phyloP scores from a whole-genome alignment of 768 basidiomycete genomes.

The Pleurotus eryngii region DNA sequence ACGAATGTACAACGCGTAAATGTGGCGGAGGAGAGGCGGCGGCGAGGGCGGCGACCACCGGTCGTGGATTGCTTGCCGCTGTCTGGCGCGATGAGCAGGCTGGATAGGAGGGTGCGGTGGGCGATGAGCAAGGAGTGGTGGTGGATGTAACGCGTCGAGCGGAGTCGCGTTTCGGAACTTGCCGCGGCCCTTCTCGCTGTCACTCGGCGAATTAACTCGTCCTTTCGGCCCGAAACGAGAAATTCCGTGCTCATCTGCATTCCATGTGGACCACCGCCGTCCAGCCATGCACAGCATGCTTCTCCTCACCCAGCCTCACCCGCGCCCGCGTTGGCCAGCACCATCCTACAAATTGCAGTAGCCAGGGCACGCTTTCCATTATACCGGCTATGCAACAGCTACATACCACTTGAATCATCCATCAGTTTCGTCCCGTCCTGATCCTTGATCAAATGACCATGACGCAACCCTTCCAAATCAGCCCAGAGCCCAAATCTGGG shows the following conservation, averaged over 20 bases:
- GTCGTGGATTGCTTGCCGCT: constrained; percentile 22
- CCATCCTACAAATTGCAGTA: background rate
- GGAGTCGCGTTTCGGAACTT: constrained; percentile 8
- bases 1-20: constrained; percentile 17
- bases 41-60: constrained; percentile 28
- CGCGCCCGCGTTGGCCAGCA: background rate
- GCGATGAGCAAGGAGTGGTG: constrained; percentile 26
- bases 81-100: constrained; percentile 25
- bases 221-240: constrained; percentile 4
- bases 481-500: background rate
- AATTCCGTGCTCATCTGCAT: constrained; percentile 7
- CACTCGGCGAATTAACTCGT: constrained; percentile 8
- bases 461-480: background rate
- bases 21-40: constrained; percentile 18
- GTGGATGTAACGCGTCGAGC: constrained; percentile 16
- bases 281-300: background rate
- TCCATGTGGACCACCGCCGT: constrained; percentile 1
- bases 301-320: background rate
- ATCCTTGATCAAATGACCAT: constrained; percentile 8
- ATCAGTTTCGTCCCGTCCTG: background rate
- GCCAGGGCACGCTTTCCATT: background rate
- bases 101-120: constrained; percentile 19
- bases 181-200: constrained; percentile 8
- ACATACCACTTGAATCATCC: background rate
- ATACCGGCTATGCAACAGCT: background rate